Evolutionary conservation across 169 alveolate species (phyloP).

Genomic region (Amoebophrya sp.): DNA sequence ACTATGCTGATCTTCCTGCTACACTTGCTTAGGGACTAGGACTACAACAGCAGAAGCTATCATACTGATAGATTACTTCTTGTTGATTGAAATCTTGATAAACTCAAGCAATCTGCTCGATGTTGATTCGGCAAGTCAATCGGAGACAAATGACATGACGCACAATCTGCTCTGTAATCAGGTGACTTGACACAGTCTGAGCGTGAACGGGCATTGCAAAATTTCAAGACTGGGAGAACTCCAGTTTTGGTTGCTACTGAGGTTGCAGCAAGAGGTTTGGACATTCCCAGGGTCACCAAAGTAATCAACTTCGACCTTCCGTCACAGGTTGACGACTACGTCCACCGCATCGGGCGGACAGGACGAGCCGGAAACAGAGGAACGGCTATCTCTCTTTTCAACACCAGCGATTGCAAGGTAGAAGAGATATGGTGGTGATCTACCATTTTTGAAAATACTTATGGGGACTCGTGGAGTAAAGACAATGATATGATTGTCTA

Average conservation of each 20-base stretch:
- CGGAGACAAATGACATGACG: not conserved
- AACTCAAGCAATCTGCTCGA: not conserved
- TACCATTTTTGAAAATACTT: too few relatives aligned
- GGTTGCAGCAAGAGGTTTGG: conserved; percentile 97
- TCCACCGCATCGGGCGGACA: conserved; percentile 79
- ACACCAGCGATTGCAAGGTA: not conserved
- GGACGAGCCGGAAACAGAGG: not conserved
- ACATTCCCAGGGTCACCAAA: conserved; percentile 84
- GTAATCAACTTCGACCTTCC: conserved; percentile 92
- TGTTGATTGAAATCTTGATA: too few relatives aligned
- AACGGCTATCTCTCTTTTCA: not conserved
- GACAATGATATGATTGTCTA: too few relatives aligned
- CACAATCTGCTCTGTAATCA: too few relatives aligned
- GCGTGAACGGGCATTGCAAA: conserved; percentile 75
- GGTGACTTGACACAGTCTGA: conserved; percentile 87
- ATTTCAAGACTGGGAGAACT: conserved; percentile 61
- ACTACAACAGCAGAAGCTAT: too few relatives aligned
- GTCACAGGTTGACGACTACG: conserved; percentile 81
- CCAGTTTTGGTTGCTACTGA: conserved; percentile 94
- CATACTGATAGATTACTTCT: too few relatives aligned
- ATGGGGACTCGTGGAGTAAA: too few relatives aligned
- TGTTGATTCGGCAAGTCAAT: not conserved
- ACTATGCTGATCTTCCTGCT: too few relatives aligned
- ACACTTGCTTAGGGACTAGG: too few relatives aligned
- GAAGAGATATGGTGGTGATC: not conserved